A percentile compares a stretch with the other conserved stretches of the same genome.
phyloP scores from a whole-genome alignment of 164 flowering plant species.

The Paratinospora sagittata region DNA sequence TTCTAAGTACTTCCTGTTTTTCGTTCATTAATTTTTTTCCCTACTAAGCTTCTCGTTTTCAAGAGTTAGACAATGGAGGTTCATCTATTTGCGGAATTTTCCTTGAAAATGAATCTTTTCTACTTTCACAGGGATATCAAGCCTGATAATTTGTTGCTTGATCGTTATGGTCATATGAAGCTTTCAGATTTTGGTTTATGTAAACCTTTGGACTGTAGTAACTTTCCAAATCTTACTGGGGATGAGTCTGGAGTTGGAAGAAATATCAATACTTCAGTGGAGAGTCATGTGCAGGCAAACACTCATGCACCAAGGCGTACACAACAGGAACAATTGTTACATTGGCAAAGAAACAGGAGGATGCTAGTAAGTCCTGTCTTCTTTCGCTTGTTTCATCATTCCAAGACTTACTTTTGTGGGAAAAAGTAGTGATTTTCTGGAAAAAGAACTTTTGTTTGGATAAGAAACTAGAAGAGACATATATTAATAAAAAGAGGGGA shows the following conservation, averaged over 20 bases:
- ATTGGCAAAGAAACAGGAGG: slow-evolving; percentile 39
- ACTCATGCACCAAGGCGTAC: slow-evolving; percentile 25
- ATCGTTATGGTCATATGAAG: slow-evolving; percentile 42
- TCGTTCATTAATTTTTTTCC: background rate
- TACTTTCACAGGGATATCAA: slow-evolving; percentile 37
- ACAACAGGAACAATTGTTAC: slow-evolving; percentile 35
- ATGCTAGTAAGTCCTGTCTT: slow-evolving; percentile 24
- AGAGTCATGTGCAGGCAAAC: slow-evolving; percentile 22
- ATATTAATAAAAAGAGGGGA: too few species aligned
- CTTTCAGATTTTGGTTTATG: slow-evolving; percentile 47
- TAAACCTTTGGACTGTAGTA: slow-evolving; percentile 38
- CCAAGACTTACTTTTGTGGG: background rate
- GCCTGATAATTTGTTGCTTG: slow-evolving; percentile 43
- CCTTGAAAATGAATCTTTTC: background rate
- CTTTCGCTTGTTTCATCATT: background rate
- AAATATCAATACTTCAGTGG: slow-evolving; percentile 17
- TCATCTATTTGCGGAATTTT: background rate
- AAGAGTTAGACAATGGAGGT: background rate
- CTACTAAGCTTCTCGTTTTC: background rate
- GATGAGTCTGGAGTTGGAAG: slow-evolving; percentile 25
- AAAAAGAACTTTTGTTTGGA: background rate
- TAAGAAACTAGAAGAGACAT: too few species aligned
- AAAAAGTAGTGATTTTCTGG: background rate
- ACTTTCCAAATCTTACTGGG: slow-evolving; percentile 36
- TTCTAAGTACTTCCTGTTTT: background rate